Evolutionary conservation across 1,284 basidiomycete genomes (phyloP).

Genomic region (Ganoderma sinense): DNA sequence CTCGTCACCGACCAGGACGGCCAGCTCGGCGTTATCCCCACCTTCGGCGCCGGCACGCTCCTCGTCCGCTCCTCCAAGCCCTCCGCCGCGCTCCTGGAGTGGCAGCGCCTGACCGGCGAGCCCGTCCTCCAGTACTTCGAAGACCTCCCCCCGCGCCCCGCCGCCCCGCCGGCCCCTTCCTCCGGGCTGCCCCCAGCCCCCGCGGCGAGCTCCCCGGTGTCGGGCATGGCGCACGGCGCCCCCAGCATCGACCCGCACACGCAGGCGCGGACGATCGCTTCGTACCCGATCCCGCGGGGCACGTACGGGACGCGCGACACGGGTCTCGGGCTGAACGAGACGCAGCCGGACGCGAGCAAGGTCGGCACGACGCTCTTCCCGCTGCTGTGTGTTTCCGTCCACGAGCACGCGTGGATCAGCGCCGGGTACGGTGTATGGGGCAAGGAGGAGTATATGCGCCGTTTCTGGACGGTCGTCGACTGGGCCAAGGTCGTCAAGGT

Average conservation of each 20-base stretch:
- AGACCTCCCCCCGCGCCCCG: conserved; percentile 22
- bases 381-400: conserved; percentile 85
- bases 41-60: conserved; percentile 91
- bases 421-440: conserved; percentile 95
- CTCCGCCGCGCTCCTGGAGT: conserved; percentile 23
- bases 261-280: conserved; percentile 36
- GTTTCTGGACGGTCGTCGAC: conserved; percentile 91
- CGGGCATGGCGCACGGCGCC: conserved; percentile 36
- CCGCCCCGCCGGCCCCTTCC: conserved; percentile 2
- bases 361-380: conserved; percentile 74
- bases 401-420: conserved; percentile 92
- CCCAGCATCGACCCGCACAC: conserved; percentile 34
- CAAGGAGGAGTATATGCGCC: conserved; percentile 87
- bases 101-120: conserved; percentile 30
- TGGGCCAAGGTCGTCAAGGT: conserved; percentile 74
- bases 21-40: conserved; percentile 78
- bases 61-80: conserved; percentile 69
- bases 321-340: conserved; percentile 9
- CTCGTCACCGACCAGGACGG: conserved; percentile 76
- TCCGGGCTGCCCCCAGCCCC: conserved; percentile 15
- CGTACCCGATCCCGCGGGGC: conserved; percentile 7
- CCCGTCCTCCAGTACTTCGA: conserved; percentile 44
- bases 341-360: conserved; percentile 2
- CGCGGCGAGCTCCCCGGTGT: conserved; percentile 41
- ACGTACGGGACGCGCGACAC: background rate